Percentiles rank a stretch among this genome's conserved stretches.
Conservation (phyloP, 345 rosid species). For the Sapria himalayana region DNA sequence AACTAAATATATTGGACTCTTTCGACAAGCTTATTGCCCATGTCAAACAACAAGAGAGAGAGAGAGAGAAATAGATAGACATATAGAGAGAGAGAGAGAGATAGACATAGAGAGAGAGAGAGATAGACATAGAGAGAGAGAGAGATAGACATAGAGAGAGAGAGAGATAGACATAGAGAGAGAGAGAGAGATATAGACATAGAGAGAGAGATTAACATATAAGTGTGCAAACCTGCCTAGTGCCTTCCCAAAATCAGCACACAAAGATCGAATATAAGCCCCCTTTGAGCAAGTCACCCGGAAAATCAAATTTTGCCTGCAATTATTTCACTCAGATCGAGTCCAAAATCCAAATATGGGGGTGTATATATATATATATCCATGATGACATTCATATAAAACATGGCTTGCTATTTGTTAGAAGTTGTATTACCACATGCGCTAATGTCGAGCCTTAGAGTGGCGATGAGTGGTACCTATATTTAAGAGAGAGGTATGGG, state of each 20-base stretch:
- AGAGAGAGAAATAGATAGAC: not conserved
- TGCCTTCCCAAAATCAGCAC: constrained; percentile 88
- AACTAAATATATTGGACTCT: too few species aligned
- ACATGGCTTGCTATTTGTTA: too few species aligned
- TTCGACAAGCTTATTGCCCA: too few species aligned
- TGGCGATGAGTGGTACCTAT: too few species aligned
- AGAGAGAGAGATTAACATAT: not conserved
- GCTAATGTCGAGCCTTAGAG: too few species aligned
- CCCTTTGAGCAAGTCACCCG: constrained; percentile 80
- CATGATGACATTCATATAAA: too few species aligned
- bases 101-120: not conserved
- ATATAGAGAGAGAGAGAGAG: constrained; percentile 2
- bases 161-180: not conserved
- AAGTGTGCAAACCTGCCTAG: constrained; percentile 42
- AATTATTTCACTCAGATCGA: constrained; percentile 8
- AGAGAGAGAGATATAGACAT: not conserved
- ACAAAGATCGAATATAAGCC: constrained; percentile 78
- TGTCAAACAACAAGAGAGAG: constrained; percentile 8
- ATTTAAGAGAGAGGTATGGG: too few species aligned
- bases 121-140: not conserved
- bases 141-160: not conserved
- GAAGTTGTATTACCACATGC: too few species aligned
- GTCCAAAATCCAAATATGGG: too few species aligned
- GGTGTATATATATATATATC: too few species aligned
- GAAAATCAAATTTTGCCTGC: constrained; percentile 80